Percentiles rank a stretch among this genome's conserved stretches.
Conservation (phyloP, 2,329 filamentous ascomycete genomes). For the Parastagonospora avenae region DNA sequence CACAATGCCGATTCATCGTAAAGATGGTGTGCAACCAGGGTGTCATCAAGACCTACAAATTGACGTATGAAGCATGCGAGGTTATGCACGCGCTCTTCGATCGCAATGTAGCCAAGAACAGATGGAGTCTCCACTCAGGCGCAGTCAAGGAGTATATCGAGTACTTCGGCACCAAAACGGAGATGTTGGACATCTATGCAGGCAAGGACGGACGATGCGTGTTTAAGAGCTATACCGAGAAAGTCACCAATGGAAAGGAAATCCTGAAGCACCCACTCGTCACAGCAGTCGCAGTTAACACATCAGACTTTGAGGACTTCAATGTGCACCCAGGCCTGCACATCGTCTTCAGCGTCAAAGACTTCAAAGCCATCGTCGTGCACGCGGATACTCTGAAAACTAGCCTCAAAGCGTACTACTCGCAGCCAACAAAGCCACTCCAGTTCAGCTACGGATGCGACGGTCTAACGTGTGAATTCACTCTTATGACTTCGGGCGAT, state of each 20-base stretch:
- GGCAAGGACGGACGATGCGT: slow-evolving; percentile 68
- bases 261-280: slow-evolving; percentile 80
- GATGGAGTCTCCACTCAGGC: slow-evolving; percentile 74
- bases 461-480: slow-evolving; percentile 75
- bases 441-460: slow-evolving; percentile 73
- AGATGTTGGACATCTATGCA: slow-evolving; percentile 78
- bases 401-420: slow-evolving; percentile 72
- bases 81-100: slow-evolving; percentile 79
- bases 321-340: slow-evolving; percentile 75
- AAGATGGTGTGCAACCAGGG: slow-evolving; percentile 77
- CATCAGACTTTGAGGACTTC: slow-evolving; percentile 77
- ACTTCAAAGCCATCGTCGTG: slow-evolving; percentile 78
- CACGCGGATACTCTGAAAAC: slow-evolving; percentile 73
- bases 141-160: slow-evolving; percentile 77
- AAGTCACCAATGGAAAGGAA: slow-evolving; percentile 72
- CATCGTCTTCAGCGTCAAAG: slow-evolving; percentile 80
- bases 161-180: slow-evolving; percentile 79
- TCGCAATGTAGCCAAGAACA: slow-evolving; percentile 66
- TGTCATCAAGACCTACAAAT: slow-evolving; percentile 75
- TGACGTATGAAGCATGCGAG: slow-evolving; percentile 76
- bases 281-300: slow-evolving; percentile 78
- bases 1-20: slow-evolving; percentile 74
- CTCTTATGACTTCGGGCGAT: slow-evolving; percentile 81
- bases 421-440: slow-evolving; percentile 71
- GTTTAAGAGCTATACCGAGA: slow-evolving; percentile 83